Conservation (phyloP, 2,329 filamentous ascomycete species). For the Verticillium albo-atrum region DNA sequence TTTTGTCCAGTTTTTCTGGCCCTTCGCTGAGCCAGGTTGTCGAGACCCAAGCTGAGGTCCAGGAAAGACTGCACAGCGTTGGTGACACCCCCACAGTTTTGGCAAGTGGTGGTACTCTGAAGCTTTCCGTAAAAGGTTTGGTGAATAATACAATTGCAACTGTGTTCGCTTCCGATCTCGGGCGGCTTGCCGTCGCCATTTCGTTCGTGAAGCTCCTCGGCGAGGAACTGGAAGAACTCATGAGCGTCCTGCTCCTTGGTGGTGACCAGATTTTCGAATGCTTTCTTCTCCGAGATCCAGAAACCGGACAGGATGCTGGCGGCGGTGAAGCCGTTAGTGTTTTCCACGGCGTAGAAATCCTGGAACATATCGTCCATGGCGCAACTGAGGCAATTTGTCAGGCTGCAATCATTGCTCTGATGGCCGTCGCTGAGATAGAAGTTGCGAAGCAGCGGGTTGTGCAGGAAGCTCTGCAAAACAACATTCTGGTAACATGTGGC, state of each 20-base stretch:
- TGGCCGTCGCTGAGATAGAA: conserved; percentile 93
- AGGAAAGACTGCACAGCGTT: conserved; percentile 84
- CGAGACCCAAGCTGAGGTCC: conserved; percentile 84
- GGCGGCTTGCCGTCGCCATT: conserved; percentile 67
- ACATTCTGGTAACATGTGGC: conserved; percentile 98
- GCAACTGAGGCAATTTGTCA: conserved; percentile 60
- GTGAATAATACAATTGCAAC: conserved; percentile 87
- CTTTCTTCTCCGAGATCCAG: conserved; percentile 77
- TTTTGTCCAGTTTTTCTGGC: conserved; percentile 49
- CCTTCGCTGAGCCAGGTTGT: conserved; percentile 64
- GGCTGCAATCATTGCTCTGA: conserved; percentile 66
- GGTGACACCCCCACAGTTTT: conserved; percentile 78
- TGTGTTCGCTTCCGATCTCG: conserved; percentile 54
- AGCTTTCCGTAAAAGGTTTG: conserved; percentile 92
- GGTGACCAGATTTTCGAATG: conserved; percentile 72
- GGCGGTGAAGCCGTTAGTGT: conserved; percentile 84
- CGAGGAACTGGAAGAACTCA: conserved; percentile 93
- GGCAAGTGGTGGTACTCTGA: conserved; percentile 85
- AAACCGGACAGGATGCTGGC: conserved; percentile 85
- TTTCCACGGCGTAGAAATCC: conserved; percentile 67
- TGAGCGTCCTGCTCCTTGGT: conserved; percentile 96
- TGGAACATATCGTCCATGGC: conserved; percentile 72
- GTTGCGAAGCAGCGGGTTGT: conserved; percentile 86
- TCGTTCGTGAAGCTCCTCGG: conserved; percentile 83
- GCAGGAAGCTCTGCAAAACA: conserved; percentile 86